Conservation (phyloP, 331 rosid genomes). For the Spiraea crenata region DNA sequence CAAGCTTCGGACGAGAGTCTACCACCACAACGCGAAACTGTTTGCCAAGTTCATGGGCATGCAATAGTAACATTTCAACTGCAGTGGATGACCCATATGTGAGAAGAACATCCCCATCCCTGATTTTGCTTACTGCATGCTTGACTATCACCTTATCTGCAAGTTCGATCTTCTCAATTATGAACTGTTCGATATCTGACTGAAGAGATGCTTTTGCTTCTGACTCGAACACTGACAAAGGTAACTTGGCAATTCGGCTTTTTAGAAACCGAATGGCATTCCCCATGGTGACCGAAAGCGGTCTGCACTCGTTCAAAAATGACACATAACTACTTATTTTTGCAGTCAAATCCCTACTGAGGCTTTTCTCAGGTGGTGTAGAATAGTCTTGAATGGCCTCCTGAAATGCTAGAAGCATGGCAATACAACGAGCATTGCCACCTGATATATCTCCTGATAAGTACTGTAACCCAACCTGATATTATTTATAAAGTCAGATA, state of each 20-base stretch:
- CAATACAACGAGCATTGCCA: slow-evolving; percentile 76
- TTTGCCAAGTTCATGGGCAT: slow-evolving; percentile 80
- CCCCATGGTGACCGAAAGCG: slow-evolving; percentile 94
- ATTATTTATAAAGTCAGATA: slow-evolving; percentile 17
- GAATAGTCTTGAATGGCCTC: slow-evolving; percentile 70
- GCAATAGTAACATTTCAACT: slow-evolving; percentile 66
- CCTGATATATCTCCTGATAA: slow-evolving; percentile 79
- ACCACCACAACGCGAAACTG: slow-evolving; percentile 73
- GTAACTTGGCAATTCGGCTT: slow-evolving; percentile 68
- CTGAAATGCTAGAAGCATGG: slow-evolving; percentile 78
- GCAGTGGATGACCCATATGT: slow-evolving; percentile 71
- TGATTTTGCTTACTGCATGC: slow-evolving; percentile 83
- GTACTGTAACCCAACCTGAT: slow-evolving; percentile 92
- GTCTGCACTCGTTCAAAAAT: slow-evolving; percentile 76
- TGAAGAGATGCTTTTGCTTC: slow-evolving; percentile 69
- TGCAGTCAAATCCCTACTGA: slow-evolving; percentile 73
- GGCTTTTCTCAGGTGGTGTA: slow-evolving; percentile 59
- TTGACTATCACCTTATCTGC: slow-evolving; percentile 83
- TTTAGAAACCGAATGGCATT: slow-evolving; percentile 84
- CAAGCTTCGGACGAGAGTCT: slow-evolving; percentile 87
- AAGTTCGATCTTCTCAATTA: slow-evolving; percentile 72
- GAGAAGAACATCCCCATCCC: slow-evolving; percentile 91
- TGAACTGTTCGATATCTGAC: slow-evolving; percentile 67
- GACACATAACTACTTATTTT: slow-evolving; percentile 78
- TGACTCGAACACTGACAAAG: slow-evolving; percentile 58